phyloP scores from a whole-genome alignment of 129 eudicot genomes.

The Cynara cardunculus region DNA sequence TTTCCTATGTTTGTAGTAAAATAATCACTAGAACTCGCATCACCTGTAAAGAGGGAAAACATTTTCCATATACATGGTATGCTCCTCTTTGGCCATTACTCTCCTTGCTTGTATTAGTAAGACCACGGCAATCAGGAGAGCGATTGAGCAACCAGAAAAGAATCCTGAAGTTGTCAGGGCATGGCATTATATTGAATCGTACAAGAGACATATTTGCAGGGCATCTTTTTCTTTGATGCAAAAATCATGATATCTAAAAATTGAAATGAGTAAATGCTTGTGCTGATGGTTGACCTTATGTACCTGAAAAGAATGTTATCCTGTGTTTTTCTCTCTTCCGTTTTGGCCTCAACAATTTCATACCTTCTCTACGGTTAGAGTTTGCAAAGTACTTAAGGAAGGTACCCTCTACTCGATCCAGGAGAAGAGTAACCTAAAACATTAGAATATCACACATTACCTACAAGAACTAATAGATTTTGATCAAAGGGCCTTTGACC shows the following conservation, averaged over 20 bases:
- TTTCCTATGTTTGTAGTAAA: background rate
- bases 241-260: constrained; percentile 4
- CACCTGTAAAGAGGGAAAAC: constrained; percentile 83
- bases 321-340: constrained; percentile 60
- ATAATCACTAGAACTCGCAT: background rate
- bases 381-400: constrained; percentile 65
- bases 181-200: background rate
- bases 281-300: background rate
- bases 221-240: background rate
- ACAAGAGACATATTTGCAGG: background rate
- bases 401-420: constrained; percentile 61
- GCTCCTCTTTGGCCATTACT: constrained; percentile 40
- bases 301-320: constrained; percentile 75
- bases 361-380: constrained; percentile 68
- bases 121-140: constrained; percentile 56
- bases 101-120: constrained; percentile 55
- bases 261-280: background rate
- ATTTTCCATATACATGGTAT: constrained; percentile 44
- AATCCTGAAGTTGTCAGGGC: constrained; percentile 47
- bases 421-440: constrained; percentile 51
- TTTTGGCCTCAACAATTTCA: constrained; percentile 69
- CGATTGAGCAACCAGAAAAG: constrained; percentile 72
- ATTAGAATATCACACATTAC: constrained; percentile 2
- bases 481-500: too few species aligned
- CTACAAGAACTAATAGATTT: background rate